Percentiles rank a stretch among this genome's conserved stretches.
Conservation (phyloP, 306 rosid genomes). For the Lathyrus oleraceus region DNA sequence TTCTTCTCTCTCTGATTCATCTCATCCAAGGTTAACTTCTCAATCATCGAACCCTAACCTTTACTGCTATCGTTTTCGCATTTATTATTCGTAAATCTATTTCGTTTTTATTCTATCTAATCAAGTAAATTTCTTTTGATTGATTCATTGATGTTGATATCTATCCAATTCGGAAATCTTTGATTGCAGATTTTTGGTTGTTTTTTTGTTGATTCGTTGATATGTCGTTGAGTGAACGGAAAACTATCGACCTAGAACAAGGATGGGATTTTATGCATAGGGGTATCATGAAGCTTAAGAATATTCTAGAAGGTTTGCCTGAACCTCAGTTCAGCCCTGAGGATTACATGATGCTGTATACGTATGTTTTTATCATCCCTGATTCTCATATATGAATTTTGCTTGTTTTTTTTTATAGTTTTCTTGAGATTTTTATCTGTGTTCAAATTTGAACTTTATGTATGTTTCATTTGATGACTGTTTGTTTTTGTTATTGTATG, state of each 20-base stretch:
- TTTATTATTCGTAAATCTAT: not conserved
- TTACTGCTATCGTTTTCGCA: not conserved
- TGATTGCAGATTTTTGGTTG: conserved; percentile 17
- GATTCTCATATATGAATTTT: not conserved
- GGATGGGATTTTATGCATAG: conserved; percentile 66
- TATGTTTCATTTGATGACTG: not conserved
- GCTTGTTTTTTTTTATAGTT: not conserved
- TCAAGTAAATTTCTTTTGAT: not conserved
- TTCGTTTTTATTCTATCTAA: not conserved
- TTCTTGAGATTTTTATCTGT: not conserved
- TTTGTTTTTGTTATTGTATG: conserved; percentile 12
- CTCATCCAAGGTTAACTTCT: not conserved
- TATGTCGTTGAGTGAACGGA: conserved; percentile 54
- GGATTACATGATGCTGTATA: conserved; percentile 59
- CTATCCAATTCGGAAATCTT: not conserved
- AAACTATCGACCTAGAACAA: conserved; percentile 56
- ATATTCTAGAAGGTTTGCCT: conserved; percentile 63
- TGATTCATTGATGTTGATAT: not conserved
- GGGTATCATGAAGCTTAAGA: conserved; percentile 63
- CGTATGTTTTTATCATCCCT: conserved; percentile 33
- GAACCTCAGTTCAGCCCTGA: conserved; percentile 58
- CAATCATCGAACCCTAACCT: not conserved
- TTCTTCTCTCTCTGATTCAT: not conserved
- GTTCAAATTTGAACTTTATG: not conserved
- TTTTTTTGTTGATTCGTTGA: not conserved